Conservation (phyloP, 345 rosid species). For the Alliaria petiolata region DNA sequence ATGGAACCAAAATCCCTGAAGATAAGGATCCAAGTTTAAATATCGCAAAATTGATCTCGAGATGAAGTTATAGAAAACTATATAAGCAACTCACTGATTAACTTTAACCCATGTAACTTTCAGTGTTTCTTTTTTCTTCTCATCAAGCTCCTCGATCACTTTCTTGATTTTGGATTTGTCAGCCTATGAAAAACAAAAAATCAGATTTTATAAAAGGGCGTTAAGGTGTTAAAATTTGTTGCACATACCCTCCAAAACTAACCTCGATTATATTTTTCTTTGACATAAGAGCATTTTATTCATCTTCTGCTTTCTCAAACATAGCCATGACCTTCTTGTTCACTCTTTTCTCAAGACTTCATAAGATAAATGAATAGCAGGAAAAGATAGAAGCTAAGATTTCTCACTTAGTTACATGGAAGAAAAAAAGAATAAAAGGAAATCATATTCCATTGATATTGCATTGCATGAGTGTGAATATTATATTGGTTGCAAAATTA, state of each 20-base stretch:
- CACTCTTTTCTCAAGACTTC: constrained; percentile 91
- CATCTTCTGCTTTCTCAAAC: constrained; percentile 98
- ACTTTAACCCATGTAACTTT: constrained; percentile 96
- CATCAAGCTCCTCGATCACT: constrained; percentile 95
- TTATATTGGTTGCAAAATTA: not conserved
- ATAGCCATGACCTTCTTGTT: constrained; percentile 96
- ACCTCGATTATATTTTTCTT: constrained; percentile 95
- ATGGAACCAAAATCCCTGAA: constrained; percentile 91
- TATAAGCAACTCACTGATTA: constrained; percentile 46
- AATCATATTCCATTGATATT: not conserved
- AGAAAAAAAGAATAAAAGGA: not conserved
- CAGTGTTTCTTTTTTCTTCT: constrained; percentile 92
- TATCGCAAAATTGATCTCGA: not conserved
- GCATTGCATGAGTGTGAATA: not conserved
- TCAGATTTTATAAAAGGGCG: not conserved
- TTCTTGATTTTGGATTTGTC: constrained; percentile 90
- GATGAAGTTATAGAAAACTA: not conserved
- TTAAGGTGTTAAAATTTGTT: not conserved
- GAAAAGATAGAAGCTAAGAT: not conserved
- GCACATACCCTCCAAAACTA: constrained; percentile 23
- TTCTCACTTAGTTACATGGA: not conserved
- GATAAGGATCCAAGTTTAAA: not conserved
- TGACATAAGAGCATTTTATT: constrained; percentile 72
- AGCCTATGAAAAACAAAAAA: constrained; percentile 40
- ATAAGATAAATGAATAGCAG: constrained; percentile 2